Base-by-base conservation (phyloP, 306 rosid species). In the Quercus gilva region DNA sequence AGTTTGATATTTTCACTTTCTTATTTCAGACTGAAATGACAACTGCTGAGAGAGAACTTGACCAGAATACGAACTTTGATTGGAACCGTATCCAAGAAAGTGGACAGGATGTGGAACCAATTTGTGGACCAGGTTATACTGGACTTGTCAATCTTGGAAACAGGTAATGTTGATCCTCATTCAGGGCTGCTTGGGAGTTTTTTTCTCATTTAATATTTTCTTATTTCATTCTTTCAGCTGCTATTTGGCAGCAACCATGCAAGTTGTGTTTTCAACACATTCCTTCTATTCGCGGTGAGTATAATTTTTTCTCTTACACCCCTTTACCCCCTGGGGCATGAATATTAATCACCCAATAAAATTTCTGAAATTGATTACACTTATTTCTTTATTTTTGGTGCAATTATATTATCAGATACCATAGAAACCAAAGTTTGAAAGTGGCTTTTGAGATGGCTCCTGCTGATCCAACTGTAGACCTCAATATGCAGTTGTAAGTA, bases 51-150 rank as follows among this genome's bases (percentile, higher is more conserved):
- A 95, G 94, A 84, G 99, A 95, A 85, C 98, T 95, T 75, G 99
- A 95, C 83, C 97, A 91, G 79, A 95, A 95, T 88, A 90, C 97
- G 71, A 95, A 93, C 84, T 95, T 85, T 84, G 98, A 95, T 76
- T 95, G 99, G 99, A 89, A 95, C 74, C 89, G 98, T 52, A 93
- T 95, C 88, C 98, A 93, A 91, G 98, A 95, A 87, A 95, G 92
- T 85, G 99, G 96, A 74, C 90, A 89, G 82, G 98, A 95, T 19
- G 88, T 89, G 10, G 97, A 95, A 31, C 97, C 94, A 15, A 87
- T 95, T 80, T 91, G 76, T 79, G 99, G 99, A 74, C 99, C 99
- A 33, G 98, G 99, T 77, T 95, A 91, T 82, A 95, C 96, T 1
- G 98, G 98, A 51, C 88, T 94, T 78, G 93, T 95, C 84, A 95